phyloP scores from a whole-genome alignment of 495 filamentous ascomycete species.

The Ramalina intermedia region DNA sequence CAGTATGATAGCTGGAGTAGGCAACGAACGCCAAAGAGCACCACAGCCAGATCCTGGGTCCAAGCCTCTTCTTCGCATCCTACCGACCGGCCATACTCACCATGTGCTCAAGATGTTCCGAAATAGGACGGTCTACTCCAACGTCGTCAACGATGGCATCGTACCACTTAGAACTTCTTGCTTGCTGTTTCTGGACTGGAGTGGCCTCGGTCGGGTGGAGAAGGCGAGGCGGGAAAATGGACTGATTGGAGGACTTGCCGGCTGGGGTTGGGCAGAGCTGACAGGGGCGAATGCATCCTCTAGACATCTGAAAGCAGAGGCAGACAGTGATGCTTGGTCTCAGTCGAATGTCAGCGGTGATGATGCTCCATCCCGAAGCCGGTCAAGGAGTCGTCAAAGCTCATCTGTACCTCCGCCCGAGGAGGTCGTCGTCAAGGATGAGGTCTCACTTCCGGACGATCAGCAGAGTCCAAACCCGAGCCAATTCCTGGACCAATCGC shows the following conservation, averaged over 20 bases:
- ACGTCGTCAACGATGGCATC: slow-evolving; percentile 97
- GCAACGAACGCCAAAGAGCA: slow-evolving; percentile 48
- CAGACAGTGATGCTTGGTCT: slow-evolving; percentile 16
- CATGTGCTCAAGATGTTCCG: slow-evolving; percentile 72
- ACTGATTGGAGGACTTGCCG: slow-evolving; percentile 77
- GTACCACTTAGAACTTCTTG: slow-evolving; percentile 91
- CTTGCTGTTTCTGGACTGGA: slow-evolving; percentile 94
- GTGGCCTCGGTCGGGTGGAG: slow-evolving; percentile 79
- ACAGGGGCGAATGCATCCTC: slow-evolving; percentile 62
- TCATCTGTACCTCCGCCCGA: slow-evolving; percentile 43
- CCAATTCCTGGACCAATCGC: neutral
- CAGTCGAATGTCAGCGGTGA: slow-evolving; percentile 17
- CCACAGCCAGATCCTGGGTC: slow-evolving; percentile 58
- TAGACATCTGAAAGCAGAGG: slow-evolving; percentile 20
- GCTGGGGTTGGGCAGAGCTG: slow-evolving; percentile 89
- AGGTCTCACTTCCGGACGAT: slow-evolving; percentile 24
- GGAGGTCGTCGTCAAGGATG: slow-evolving; percentile 37
- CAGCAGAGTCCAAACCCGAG: slow-evolving; percentile 7
- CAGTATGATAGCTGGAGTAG: slow-evolving; percentile 65
- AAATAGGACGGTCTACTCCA: slow-evolving; percentile 88
- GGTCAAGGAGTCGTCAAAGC: slow-evolving; percentile 4
- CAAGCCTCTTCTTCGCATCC: slow-evolving; percentile 79
- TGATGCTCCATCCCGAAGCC: slow-evolving; percentile 12
- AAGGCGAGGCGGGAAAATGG: slow-evolving; percentile 89
- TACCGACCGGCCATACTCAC: slow-evolving; percentile 89